Conservation (phyloP, 2,329 filamentous ascomycete species). For the Alternaria conjuncta region DNA sequence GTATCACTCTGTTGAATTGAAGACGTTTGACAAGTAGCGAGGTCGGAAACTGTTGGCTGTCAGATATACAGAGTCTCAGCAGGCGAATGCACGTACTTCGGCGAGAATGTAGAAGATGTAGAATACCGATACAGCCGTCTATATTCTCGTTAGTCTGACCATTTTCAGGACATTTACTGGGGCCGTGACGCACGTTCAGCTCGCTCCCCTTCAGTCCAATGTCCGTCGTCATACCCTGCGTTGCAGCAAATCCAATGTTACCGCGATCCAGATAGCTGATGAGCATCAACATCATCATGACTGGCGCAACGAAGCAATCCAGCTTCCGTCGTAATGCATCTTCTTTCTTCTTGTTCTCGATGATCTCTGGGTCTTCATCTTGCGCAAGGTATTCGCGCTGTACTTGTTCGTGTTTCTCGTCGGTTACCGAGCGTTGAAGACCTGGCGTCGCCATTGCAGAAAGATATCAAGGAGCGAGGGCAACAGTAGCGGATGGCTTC, state of each 20-base stretch:
- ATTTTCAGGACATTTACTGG: no score
- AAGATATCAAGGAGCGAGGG: not conserved
- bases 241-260: constrained; percentile 46
- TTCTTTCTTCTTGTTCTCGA: constrained; percentile 32
- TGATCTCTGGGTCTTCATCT: constrained; percentile 20
- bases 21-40: constrained; percentile 43
- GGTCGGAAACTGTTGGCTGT: constrained; percentile 31
- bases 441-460: not conserved
- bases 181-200: constrained; percentile 29
- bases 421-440: not conserved
- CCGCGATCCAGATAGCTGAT: constrained; percentile 45
- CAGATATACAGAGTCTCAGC: not conserved
- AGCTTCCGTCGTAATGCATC: constrained; percentile 39
- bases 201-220: constrained; percentile 33
- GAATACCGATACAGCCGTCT: constrained; percentile 45
- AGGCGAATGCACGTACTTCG: constrained; percentile 19
- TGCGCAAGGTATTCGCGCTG: constrained; percentile 27
- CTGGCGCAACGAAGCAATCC: constrained; percentile 42
- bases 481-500: not conserved
- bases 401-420: constrained; percentile 23
- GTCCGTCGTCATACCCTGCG: constrained; percentile 42
- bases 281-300: constrained; percentile 46
- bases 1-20: constrained; percentile 44
- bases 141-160: not conserved
- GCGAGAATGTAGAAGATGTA: constrained; percentile 47